Conservation (phyloP, 129 eudicot genomes). For the Pseudognaphalium luteoalbum region DNA sequence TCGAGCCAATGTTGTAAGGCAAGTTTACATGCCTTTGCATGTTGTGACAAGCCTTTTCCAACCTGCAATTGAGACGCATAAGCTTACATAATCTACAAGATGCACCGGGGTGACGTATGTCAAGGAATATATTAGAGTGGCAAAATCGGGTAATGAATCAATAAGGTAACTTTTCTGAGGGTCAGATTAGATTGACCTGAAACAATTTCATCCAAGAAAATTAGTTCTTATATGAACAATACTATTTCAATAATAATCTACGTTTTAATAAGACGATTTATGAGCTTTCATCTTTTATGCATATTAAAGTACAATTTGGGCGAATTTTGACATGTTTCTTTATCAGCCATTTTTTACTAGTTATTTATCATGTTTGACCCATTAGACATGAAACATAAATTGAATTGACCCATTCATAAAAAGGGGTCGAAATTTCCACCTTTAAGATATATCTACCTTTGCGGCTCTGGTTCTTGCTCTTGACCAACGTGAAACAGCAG, state of each 20-base stretch:
- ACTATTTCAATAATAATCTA: background rate
- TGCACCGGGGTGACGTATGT: background rate
- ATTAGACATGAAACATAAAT: background rate
- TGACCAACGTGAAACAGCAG: constrained; percentile 81
- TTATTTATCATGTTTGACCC: background rate
- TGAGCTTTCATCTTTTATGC: background rate
- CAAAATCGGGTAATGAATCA: background rate
- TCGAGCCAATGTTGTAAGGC: constrained; percentile 96
- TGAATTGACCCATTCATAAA: background rate
- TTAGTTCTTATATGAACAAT: background rate
- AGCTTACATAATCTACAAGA: background rate
- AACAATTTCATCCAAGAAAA: background rate
- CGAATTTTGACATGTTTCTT: background rate
- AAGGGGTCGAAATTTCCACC: background rate
- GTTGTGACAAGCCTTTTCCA: constrained; percentile 79
- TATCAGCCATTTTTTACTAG: background rate
- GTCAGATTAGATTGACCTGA: background rate
- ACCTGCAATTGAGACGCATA: constrained; percentile 42
- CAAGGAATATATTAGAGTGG: background rate
- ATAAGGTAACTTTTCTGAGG: background rate
- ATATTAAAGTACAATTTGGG: background rate
- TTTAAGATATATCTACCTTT: constrained; percentile 45
- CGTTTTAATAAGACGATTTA: background rate
- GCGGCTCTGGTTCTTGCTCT: constrained; percentile 81
- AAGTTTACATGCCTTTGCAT: constrained; percentile 83